phyloP scores from a whole-genome alignment of 83 land plant species.

The Picea mariana region DNA sequence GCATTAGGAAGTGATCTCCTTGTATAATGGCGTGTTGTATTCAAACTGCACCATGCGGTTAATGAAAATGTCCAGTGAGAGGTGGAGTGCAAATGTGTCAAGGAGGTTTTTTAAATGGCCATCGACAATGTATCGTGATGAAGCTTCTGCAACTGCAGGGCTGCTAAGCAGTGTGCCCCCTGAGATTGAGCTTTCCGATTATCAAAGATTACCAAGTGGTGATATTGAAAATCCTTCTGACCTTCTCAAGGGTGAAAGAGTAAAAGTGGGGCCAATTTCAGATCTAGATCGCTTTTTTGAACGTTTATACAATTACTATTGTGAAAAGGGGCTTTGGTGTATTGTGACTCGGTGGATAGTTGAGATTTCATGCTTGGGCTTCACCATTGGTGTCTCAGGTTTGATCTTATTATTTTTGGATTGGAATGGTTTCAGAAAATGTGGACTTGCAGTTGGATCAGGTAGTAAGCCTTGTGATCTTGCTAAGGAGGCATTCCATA shows the following conservation, averaged over 20 bases:
- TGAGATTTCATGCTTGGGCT: slow-evolving; percentile 79
- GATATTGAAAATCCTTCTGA: slow-evolving; percentile 85
- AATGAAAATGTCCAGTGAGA: slow-evolving; percentile 57
- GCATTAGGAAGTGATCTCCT: neutral
- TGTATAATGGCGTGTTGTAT: slow-evolving; percentile 5
- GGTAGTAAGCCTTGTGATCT: slow-evolving; percentile 87
- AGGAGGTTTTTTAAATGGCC: slow-evolving; percentile 42
- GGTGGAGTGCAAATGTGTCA: slow-evolving; percentile 29
- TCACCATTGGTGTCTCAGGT: slow-evolving; percentile 84
- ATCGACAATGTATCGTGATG: slow-evolving; percentile 22
- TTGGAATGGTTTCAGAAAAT: slow-evolving; percentile 91
- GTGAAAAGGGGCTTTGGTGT: slow-evolving; percentile 94
- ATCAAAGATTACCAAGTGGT: slow-evolving; percentile 65
- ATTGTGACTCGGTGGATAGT: slow-evolving; percentile 89
- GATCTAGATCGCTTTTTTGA: slow-evolving; percentile 94
- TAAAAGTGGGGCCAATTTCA: slow-evolving; percentile 70
- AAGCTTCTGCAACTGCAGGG: slow-evolving; percentile 41
- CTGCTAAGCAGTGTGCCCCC: slow-evolving; percentile 44
- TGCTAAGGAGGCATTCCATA: slow-evolving; percentile 71
- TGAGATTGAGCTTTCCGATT: slow-evolving; percentile 87
- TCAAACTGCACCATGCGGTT: slow-evolving; percentile 8
- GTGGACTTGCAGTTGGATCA: slow-evolving; percentile 93
- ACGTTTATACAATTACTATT: slow-evolving; percentile 86
- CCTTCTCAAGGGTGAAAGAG: slow-evolving; percentile 76
- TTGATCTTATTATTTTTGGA: slow-evolving; percentile 84